A percentile compares a stretch with the other conserved stretches of the same genome.
These are phyloP conservation scores for Wallacemonas collosoma DNA, from an alignment of 208 protist genomes.

Conservation along the genomic window DNA sequence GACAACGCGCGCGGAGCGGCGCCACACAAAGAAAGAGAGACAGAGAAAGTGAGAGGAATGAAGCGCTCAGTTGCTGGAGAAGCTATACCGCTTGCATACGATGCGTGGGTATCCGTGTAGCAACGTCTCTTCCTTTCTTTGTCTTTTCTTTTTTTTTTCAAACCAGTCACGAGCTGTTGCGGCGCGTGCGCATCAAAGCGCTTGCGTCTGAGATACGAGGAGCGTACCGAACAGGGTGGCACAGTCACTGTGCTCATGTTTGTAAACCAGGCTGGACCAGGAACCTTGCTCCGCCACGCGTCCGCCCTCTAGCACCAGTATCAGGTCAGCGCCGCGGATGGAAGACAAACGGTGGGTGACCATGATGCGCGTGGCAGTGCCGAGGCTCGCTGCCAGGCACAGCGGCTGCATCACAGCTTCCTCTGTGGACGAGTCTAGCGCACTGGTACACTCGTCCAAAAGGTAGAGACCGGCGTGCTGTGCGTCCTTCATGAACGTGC, in stretches of 20 bases:
- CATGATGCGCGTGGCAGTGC: slow-evolving; percentile 34
- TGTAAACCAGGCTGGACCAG: slow-evolving; percentile 46
- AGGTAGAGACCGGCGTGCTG: slow-evolving; percentile 34
- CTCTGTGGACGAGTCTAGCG: slow-evolving; percentile 68
- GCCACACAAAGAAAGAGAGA: too few species aligned
- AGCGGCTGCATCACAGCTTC: slow-evolving; percentile 6
- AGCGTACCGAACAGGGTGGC: slow-evolving; percentile 3
- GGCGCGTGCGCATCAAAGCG: neutral
- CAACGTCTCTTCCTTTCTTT: neutral
- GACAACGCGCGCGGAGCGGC: too few species aligned
- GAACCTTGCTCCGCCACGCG: slow-evolving; percentile 54
- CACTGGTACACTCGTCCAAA: slow-evolving; percentile 75
- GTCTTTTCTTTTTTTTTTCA: neutral
- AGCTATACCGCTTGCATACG: too few species aligned
- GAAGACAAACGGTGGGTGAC: slow-evolving; percentile 71
- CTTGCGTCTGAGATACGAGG: neutral
- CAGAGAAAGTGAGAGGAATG: too few species aligned
- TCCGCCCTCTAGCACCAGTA: slow-evolving; percentile 65
- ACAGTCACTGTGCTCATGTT: neutral
- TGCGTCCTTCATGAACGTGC: slow-evolving; percentile 38
- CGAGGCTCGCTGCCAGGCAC: neutral
- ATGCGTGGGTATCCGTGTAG: too few species aligned
- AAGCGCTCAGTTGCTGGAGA: too few species aligned
- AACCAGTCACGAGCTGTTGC: neutral
- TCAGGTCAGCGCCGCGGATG: slow-evolving; percentile 43